Evolutionary conservation across 129 eudicot genomes (phyloP).

Genomic region (Centrapalus pauciflorus): DNA sequence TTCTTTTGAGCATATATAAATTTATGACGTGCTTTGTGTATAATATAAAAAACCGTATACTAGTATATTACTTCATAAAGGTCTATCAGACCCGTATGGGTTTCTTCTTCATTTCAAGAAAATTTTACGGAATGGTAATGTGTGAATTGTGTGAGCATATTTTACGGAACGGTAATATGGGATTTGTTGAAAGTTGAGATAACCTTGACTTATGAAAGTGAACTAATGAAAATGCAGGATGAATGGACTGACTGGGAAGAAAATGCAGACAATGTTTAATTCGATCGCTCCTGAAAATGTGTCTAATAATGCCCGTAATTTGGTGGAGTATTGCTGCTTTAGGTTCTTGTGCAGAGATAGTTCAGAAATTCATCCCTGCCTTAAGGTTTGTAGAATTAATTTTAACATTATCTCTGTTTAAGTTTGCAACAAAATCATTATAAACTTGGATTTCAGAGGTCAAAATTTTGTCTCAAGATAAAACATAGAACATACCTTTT

Average conservation of each 20-base stretch:
- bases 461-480: too few species aligned
- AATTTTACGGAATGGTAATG: too few species aligned
- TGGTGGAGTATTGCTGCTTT: constrained; percentile 76
- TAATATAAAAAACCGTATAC: background rate
- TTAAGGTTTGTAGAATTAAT: constrained; percentile 41
- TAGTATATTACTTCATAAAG: background rate
- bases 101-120: background rate
- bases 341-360: constrained; percentile 67
- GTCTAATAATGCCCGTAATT: constrained; percentile 45
- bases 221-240: constrained; percentile 42
- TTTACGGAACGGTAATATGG: too few species aligned
- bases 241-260: constrained; percentile 69
- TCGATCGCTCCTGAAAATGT: constrained; percentile 53
- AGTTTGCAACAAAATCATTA: background rate
- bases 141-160: background rate
- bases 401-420: background rate
- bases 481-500: background rate
- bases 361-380: too few species aligned
- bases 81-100: background rate
- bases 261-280: constrained; percentile 61
- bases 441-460: background rate
- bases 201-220: background rate
- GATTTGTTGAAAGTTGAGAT: background rate
- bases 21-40: background rate
- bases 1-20: too few species aligned